Evolutionary conservation across 2,329 filamentous ascomycete genomes (phyloP), one percentile per base, ranked within the genome.

Genomic region (Cladosporium sp.): DNA sequence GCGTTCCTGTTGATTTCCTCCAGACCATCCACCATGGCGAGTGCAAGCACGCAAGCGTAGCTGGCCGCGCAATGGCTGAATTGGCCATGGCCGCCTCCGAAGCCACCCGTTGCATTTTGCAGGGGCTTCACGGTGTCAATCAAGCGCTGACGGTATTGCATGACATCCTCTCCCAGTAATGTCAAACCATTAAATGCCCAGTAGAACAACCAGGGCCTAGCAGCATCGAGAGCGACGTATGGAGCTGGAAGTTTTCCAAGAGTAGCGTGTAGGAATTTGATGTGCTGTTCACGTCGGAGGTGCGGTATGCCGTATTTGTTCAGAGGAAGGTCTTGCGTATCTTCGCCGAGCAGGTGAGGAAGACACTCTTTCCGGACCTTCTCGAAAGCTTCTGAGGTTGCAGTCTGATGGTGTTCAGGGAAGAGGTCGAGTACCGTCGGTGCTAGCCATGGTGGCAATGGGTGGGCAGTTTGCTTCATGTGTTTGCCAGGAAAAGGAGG

Each of bases 1-100:
- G 83, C 77, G 64, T 83, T 82, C 55, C 93, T 83, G 71, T 97
- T 86, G 53, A 97, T 81, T 49, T 89, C 73, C 51, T 86, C 84
- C 52, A 85, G 72, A 7, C 87, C 89, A 45, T 88, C 89, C 37
- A 92, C 86, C 55, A 90, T 80, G 19, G 86, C 82, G 45, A 99
- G 75, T 40, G 87, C 83, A 52, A 99, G 79, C 17, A 95, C 73
- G 36, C 85, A 80, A 42, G 91, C 90, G 76, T 97, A 99, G 1
- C 88, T 89, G 41, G 88, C 86, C 51, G 93, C 93, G 59, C 93
- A 80, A 70, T 99, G 93, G 47, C 89, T 90, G 58, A 82, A 78
- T 66, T 97, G 93, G 22, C 92, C 90, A 68, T 90, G 86, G n/a
- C 93, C 91, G 56, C 92, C 93, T 47, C 90, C 93, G 67, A 96